Conservation (phyloP, 345 rosid species). For the Gossypium sturtianum region DNA sequence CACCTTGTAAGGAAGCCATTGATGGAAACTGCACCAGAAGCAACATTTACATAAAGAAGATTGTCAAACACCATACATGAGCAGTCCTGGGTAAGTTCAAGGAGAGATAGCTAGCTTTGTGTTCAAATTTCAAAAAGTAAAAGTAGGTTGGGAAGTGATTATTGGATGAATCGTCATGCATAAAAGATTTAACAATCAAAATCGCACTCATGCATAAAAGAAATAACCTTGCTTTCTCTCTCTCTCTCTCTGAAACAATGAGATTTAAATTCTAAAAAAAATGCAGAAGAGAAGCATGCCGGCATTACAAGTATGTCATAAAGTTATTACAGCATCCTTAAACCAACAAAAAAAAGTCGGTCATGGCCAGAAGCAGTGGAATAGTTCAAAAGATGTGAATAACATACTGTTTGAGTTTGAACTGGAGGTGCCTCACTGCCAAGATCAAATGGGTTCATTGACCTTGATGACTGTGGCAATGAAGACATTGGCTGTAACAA, state of each 20-base stretch:
- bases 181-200: not conserved
- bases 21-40: constrained; percentile 66
- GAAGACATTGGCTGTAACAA: constrained; percentile 50
- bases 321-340: not conserved
- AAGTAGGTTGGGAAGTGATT: not conserved
- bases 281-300: not conserved
- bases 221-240: not conserved
- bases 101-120: not conserved
- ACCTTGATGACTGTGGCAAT: constrained; percentile 43
- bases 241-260: not conserved
- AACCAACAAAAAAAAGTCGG: not conserved
- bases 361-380: not conserved
- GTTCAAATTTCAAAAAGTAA: not conserved
- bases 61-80: not conserved
- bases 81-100: constrained; percentile 1
- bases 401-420: constrained; percentile 56
- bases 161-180: not conserved
- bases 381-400: constrained; percentile 14
- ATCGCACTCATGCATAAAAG: not conserved
- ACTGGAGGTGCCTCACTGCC: constrained; percentile 39
- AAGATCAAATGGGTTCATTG: constrained; percentile 84
- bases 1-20: constrained; percentile 60
- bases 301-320: not conserved
- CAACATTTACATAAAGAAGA: constrained; percentile 6
- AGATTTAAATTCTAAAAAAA: not conserved